phyloP scores from a whole-genome alignment of 1,284 basidiomycete species.

The Pseudozyma tsukubaensis region DNA sequence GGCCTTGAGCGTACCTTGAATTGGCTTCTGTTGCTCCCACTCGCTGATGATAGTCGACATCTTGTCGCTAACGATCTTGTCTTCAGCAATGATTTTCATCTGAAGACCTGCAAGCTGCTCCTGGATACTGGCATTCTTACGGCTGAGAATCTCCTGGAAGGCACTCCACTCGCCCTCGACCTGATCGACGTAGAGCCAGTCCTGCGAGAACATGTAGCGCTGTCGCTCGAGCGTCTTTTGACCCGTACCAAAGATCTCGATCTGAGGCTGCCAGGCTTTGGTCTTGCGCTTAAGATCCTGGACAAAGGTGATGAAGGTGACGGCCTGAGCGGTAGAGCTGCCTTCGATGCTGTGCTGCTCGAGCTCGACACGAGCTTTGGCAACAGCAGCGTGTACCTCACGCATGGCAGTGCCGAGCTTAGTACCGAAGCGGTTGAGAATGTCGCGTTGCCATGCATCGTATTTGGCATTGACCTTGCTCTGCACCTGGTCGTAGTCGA shows the following conservation, averaged over 20 bases:
- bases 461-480: slow-evolving; percentile 97
- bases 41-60: slow-evolving; percentile 80
- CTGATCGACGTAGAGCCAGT: slow-evolving; percentile 99
- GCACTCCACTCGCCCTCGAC: slow-evolving; percentile 97
- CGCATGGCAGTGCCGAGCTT: slow-evolving; percentile 95
- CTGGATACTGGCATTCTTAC: slow-evolving; percentile 98
- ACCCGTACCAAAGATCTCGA: slow-evolving; percentile 90
- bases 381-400: slow-evolving; percentile 90
- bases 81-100: slow-evolving; percentile 98
- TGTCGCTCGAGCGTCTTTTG: slow-evolving; percentile 98
- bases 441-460: slow-evolving; percentile 96
- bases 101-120: slow-evolving; percentile 96
- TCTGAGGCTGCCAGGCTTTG: slow-evolving; percentile 95
- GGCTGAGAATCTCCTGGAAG: slow-evolving; percentile 95
- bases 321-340: slow-evolving; percentile 87
- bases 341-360: slow-evolving; percentile 83
- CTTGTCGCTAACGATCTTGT: slow-evolving; percentile 86
- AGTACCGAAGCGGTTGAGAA: slow-evolving; percentile 87
- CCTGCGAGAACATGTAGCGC: slow-evolving; percentile 92
- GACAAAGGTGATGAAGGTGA: slow-evolving; percentile 98
- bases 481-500: slow-evolving; percentile 98
- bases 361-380: slow-evolving; percentile 91
- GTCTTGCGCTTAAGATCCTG: slow-evolving; percentile 98
- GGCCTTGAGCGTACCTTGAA: slow-evolving; percentile 93
- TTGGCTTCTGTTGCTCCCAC: slow-evolving; percentile 95